phyloP scores from a whole-genome alignment of 2,329 filamentous ascomycete species.

The Pseudopyricularia javanii region DNA sequence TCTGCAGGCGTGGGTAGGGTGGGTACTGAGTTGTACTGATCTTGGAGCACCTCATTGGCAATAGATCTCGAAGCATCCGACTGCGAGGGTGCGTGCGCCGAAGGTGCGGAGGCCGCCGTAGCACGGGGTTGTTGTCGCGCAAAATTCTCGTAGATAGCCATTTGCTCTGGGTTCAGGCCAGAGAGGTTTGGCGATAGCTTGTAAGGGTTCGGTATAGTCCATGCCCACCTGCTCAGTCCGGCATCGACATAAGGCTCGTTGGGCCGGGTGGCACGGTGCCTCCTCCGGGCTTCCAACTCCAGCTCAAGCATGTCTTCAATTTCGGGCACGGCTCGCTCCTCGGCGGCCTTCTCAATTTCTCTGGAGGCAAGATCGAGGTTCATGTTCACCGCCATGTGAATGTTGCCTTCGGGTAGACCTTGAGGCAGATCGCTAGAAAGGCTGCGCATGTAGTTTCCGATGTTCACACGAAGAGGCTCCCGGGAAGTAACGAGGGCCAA shows the following conservation, averaged over 20 bases:
- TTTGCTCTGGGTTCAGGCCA: conserved; percentile 80
- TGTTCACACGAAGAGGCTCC: conserved; percentile 89
- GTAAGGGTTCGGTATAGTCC: conserved; percentile 88
- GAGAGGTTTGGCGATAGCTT: conserved; percentile 58
- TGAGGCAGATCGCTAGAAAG: conserved; percentile 59
- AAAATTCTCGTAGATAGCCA: conserved; percentile 96
- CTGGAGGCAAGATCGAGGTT: conserved; percentile 89
- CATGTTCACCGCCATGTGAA: conserved; percentile 97
- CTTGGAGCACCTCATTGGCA: conserved; percentile 51
- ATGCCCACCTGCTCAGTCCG: conserved; percentile 77
- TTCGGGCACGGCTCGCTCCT: conserved; percentile 83
- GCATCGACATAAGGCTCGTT: conserved; percentile 78
- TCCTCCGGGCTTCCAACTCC: conserved; percentile 65
- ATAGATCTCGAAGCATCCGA: conserved; percentile 50
- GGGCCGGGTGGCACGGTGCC: conserved; percentile 61
- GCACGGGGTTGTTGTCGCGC: conserved; percentile 63
- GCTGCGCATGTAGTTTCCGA: conserved; percentile 86
- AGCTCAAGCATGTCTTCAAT: conserved; percentile 87
- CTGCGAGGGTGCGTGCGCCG: conserved; percentile 41
- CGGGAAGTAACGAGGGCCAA: conserved; percentile 96
- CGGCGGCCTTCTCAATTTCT: conserved; percentile 90
- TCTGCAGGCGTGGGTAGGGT: conserved; percentile 47
- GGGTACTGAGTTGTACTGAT: conserved; percentile 45
- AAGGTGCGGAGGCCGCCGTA: conserved; percentile 38
- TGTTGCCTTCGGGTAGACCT: conserved; percentile 82